These are phyloP conservation scores for Knoxia roxburghii DNA, from an alignment of 257 asterid genomes.

Conservation along the genomic window DNA sequence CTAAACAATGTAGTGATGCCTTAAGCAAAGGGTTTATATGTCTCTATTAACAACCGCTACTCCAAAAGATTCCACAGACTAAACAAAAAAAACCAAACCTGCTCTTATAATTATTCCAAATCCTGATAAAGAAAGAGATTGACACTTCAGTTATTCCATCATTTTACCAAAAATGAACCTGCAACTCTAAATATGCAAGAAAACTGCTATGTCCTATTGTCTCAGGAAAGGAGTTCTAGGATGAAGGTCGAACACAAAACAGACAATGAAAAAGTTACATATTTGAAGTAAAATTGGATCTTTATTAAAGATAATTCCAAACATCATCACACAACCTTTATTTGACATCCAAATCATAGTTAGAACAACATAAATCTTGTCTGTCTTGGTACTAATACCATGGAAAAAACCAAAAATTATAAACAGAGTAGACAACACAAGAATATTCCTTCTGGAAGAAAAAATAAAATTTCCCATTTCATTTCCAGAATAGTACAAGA, in stretches of 20 bases:
- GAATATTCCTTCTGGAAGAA: neutral
- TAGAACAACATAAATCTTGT: neutral
- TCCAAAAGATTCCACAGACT: neutral
- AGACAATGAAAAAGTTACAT: neutral
- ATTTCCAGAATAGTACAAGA: neutral
- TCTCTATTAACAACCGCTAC: too few species aligned
- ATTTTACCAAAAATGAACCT: neutral
- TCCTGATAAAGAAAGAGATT: too few species aligned
- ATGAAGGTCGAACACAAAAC: neutral
- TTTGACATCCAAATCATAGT: neutral
- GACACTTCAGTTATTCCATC: neutral
- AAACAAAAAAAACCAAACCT: neutral
- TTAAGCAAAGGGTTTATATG: neutral
- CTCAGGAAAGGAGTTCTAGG: neutral
- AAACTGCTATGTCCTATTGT: neutral
- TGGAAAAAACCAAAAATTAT: too few species aligned
- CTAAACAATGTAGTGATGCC: neutral
- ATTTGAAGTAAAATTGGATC: neutral
- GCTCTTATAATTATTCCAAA: neutral
- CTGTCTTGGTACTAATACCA: too few species aligned
- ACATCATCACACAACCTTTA: neutral
- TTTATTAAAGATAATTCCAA: neutral
- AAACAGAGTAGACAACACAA: too few species aligned
- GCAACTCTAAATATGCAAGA: neutral
- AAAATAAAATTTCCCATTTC: neutral